These are phyloP conservation scores for Candida adriatica DNA, from an alignment of 805 yeast genomes.

Conservation along the genomic window DNA sequence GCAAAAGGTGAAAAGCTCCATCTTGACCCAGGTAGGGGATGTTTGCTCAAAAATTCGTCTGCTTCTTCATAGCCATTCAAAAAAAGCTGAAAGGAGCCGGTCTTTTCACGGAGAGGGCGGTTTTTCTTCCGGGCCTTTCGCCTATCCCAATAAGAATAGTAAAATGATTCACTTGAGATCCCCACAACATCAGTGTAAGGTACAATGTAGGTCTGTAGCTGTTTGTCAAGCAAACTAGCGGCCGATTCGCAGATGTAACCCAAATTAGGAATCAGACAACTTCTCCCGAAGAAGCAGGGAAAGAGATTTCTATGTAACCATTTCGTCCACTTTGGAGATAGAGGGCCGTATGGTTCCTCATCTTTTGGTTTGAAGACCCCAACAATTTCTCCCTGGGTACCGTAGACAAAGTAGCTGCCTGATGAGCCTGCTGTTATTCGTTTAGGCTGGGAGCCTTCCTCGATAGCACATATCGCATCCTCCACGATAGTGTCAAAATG, in stretches of 20 bases:
- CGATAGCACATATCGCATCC: slow-evolving; percentile 41
- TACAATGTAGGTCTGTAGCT: slow-evolving; percentile 51
- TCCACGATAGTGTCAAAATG: slow-evolving; percentile 35
- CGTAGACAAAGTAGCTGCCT: slow-evolving; percentile 58
- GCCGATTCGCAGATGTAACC: slow-evolving; percentile 72
- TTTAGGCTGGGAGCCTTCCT: slow-evolving; percentile 37
- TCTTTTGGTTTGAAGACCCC: slow-evolving; percentile 76
- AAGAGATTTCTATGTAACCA: slow-evolving; percentile 71
- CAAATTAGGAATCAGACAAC: slow-evolving; percentile 64
- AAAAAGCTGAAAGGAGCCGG: slow-evolving; percentile 65
- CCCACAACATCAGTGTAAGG: slow-evolving; percentile 57
- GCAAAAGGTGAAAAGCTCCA: slow-evolving; percentile 16
- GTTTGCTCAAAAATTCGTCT: slow-evolving; percentile 43
- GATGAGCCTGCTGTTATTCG: slow-evolving; percentile 62
- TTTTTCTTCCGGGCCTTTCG: slow-evolving; percentile 16
- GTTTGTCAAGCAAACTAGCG: slow-evolving; percentile 58
- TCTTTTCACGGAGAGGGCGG: slow-evolving; percentile 35
- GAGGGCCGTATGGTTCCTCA: slow-evolving; percentile 75
- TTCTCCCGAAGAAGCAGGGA: slow-evolving; percentile 71
- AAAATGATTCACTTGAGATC: slow-evolving; percentile 25
- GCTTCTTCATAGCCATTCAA: slow-evolving; percentile 54
- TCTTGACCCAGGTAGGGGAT: slow-evolving; percentile 51
- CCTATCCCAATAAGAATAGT: slow-evolving; percentile 44
- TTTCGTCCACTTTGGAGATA: slow-evolving; percentile 74
- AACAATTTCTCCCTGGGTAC: slow-evolving; percentile 29